Evolutionary conservation across 805 yeast species (phyloP).

Genomic region (Saturnispora gosingensis): DNA sequence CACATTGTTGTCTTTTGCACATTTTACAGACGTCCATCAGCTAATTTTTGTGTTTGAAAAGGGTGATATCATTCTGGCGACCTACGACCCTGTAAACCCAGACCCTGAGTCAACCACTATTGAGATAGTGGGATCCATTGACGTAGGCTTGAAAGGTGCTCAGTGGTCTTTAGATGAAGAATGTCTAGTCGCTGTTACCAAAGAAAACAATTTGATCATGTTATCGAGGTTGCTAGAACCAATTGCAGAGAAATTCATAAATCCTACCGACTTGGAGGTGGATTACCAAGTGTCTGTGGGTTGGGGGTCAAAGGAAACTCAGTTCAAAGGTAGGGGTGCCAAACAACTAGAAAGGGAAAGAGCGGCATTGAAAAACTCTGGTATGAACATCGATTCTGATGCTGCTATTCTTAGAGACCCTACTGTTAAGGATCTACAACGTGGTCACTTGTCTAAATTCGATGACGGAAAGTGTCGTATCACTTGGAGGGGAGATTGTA

Average conservation of each 20-base stretch:
- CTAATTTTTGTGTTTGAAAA: slow-evolving; percentile 55
- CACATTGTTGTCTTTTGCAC: slow-evolving; percentile 45
- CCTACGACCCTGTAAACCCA: slow-evolving; percentile 39
- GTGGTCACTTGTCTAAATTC: slow-evolving; percentile 48
- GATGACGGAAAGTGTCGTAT: slow-evolving; percentile 45
- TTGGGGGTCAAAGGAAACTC: slow-evolving; percentile 97
- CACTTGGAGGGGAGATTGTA: slow-evolving; percentile 96
- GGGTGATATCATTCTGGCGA: slow-evolving; percentile 70
- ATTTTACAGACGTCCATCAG: slow-evolving; percentile 61
- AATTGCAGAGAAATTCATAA: slow-evolving; percentile 52
- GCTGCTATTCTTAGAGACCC: slow-evolving; percentile 64
- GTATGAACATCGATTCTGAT: slow-evolving; percentile 54
- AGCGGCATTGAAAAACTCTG: slow-evolving; percentile 50
- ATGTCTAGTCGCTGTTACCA: slow-evolving; percentile 59
- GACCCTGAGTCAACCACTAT: slow-evolving; percentile 48
- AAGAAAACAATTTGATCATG: slow-evolving; percentile 49
- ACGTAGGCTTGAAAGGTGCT: slow-evolving; percentile 63
- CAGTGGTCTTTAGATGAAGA: slow-evolving; percentile 92
- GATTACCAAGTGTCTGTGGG: slow-evolving; percentile 92
- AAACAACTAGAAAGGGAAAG: slow-evolving; percentile 63
- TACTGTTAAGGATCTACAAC: slow-evolving; percentile 67
- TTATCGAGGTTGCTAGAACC: slow-evolving; percentile 76
- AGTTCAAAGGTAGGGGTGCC: slow-evolving; percentile 90
- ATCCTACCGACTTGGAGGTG: slow-evolving; percentile 51
- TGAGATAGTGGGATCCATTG: slow-evolving; percentile 79